A percentile compares a stretch with the other conserved stretches of the same genome.
Evolutionary conservation across 2,329 filamentous ascomycete genomes (phyloP).

Genomic region (Colletotrichum limetticola): DNA sequence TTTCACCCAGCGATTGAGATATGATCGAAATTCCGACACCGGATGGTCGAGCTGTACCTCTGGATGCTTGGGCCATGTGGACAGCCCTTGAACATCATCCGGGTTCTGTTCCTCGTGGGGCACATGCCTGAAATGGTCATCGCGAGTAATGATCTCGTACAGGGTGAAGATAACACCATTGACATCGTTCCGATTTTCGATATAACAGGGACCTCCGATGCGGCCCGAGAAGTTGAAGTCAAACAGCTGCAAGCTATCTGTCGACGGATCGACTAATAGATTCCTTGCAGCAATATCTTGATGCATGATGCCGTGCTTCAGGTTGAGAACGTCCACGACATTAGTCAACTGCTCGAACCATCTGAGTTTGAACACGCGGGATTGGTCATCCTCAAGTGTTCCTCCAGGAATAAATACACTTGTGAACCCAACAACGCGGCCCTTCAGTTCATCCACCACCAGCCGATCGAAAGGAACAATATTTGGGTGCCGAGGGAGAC

Average conservation of each 20-base stretch:
- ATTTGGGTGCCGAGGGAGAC: background rate
- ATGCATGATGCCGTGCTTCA: constrained; percentile 49
- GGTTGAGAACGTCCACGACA: constrained; percentile 51
- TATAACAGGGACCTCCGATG: constrained; percentile 27
- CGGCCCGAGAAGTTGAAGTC: constrained; percentile 47
- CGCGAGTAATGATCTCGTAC: background rate
- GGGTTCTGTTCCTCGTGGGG: background rate
- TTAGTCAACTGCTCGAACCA: constrained; percentile 49
- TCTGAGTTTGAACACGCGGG: constrained; percentile 11
- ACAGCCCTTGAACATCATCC: background rate
- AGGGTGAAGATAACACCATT: background rate
- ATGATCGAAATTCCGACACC: background rate
- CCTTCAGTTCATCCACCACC: background rate
- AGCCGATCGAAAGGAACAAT: background rate
- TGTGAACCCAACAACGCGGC: background rate
- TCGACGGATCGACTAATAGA: constrained; percentile 46
- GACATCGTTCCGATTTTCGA: background rate
- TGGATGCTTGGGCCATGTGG: background rate
- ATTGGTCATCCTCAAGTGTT: background rate
- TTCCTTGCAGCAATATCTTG: constrained; percentile 51
- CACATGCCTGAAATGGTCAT: background rate
- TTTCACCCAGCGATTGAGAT: background rate
- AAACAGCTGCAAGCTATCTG: constrained; percentile 47
- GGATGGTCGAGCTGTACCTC: background rate
- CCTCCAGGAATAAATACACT: background rate